A percentile compares a stretch with the other conserved stretches of the same genome.
phyloP scores from a whole-genome alignment of 2,329 filamentous ascomycete genomes.

The Sclerotinia nivalis region DNA sequence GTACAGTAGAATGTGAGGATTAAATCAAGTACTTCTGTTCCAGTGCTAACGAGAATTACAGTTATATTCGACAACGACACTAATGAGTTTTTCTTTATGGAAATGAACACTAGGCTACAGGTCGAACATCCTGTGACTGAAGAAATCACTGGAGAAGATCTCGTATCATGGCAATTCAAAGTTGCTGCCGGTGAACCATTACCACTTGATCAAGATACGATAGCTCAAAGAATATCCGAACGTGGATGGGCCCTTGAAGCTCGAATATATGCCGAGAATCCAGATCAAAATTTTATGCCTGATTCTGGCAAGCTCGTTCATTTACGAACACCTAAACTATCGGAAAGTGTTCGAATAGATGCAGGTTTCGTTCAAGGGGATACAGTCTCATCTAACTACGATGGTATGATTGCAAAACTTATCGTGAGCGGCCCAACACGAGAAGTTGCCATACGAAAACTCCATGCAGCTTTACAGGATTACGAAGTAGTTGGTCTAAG shows the following conservation, averaged over 20 bases:
- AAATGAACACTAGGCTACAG: constrained; percentile 86
- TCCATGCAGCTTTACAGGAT: constrained; percentile 75
- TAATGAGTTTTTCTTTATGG: constrained; percentile 79
- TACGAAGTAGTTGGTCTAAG: constrained; percentile 92
- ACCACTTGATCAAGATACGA: constrained; percentile 64
- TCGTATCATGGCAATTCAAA: constrained; percentile 94
- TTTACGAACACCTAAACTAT: constrained; percentile 68
- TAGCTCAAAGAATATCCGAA: constrained; percentile 68
- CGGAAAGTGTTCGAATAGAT: constrained; percentile 81
- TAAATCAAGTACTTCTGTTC: background rate
- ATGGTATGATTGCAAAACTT: constrained; percentile 98
- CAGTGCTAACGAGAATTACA: constrained; percentile 46
- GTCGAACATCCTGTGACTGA: constrained; percentile 95
- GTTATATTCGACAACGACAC: constrained; percentile 83
- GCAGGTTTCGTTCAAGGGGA: constrained; percentile 91
- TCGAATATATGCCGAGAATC: constrained; percentile 94
- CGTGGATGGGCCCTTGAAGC: constrained; percentile 91
- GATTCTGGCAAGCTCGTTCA: constrained; percentile 88
- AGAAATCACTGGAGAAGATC: constrained; percentile 72
- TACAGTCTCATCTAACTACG: constrained; percentile 90
- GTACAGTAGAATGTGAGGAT: constrained; percentile 78
- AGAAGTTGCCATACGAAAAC: constrained; percentile 77
- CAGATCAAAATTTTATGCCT: constrained; percentile 86
- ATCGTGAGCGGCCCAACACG: constrained; percentile 83
- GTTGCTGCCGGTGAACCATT: constrained; percentile 73